phyloP scores from a whole-genome alignment of 495 filamentous ascomycete species.

The Penicillium cataractarum region DNA sequence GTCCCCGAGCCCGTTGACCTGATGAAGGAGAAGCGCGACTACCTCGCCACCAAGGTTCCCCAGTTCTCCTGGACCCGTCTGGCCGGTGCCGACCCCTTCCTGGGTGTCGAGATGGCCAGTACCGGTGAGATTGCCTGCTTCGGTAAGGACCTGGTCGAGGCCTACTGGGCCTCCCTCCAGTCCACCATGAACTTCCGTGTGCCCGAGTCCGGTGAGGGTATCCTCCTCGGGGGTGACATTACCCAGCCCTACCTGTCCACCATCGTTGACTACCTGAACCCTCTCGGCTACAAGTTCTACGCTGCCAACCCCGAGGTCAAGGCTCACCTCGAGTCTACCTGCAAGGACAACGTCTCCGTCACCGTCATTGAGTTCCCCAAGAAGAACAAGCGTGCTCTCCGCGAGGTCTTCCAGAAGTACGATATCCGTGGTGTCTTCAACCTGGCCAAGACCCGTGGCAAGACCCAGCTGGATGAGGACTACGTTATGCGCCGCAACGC shows the following conservation, averaged over 20 bases:
- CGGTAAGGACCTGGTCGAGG: constrained; percentile 91
- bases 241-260: constrained; percentile 64
- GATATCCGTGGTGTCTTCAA: constrained; percentile 97
- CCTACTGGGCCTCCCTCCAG: constrained; percentile 95
- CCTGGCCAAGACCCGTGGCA: constrained; percentile 79
- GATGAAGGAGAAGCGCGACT: constrained; percentile 86
- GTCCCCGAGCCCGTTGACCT: constrained; percentile 86
- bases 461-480: constrained; percentile 87
- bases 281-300: constrained; percentile 92
- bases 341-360: constrained; percentile 68
- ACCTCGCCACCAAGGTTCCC: constrained; percentile 94
- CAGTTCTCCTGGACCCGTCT: constrained; percentile 99
- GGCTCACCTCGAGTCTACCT: constrained; percentile 71
- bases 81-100: constrained; percentile 96
- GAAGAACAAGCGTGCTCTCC: constrained; percentile 90
- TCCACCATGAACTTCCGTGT: constrained; percentile 99
- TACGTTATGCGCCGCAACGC: constrained; percentile 99
- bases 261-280: constrained; percentile 82
- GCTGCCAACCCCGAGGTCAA: constrained; percentile 83
- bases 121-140: constrained; percentile 99
- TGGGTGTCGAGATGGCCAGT: constrained; percentile 96
- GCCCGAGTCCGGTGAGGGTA: constrained; percentile 88
- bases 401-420: constrained; percentile 96
- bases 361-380: constrained; percentile 97
- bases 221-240: constrained; percentile 89